These are phyloP conservation scores for Pistacia atlantica DNA, from an alignment of 345 rosid genomes.

Conservation along the genomic window DNA sequence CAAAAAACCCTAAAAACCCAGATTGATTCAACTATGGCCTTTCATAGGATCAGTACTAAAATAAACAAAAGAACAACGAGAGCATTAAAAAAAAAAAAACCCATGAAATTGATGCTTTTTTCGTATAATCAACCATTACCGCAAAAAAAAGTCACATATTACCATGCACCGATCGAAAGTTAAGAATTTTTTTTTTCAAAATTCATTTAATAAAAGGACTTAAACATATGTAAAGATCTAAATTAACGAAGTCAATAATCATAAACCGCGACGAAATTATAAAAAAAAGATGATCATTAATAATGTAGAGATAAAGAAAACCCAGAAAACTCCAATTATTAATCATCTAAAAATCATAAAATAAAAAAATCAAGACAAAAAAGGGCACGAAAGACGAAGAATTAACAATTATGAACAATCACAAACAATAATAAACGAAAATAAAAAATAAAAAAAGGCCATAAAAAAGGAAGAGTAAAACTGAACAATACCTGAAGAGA, in stretches of 20 bases:
- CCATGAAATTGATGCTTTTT: too few relatives aligned
- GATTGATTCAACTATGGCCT: not conserved
- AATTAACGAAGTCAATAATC: not conserved
- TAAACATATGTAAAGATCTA: not conserved
- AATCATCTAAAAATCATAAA: not conserved
- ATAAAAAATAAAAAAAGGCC: too few relatives aligned
- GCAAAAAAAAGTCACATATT: not conserved
- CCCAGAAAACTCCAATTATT: not conserved
- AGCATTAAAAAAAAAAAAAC: not conserved
- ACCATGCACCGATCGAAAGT: not conserved
- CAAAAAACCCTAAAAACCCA: not conserved
- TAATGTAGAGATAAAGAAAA: slow-evolving; percentile 1
- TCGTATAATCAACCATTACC: not conserved
- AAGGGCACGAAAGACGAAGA: not conserved
- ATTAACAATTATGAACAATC: not conserved
- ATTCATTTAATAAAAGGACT: not conserved
- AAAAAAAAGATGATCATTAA: not conserved
- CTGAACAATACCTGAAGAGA: not conserved
- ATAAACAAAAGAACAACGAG: not conserved
- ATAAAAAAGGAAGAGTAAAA: not conserved
- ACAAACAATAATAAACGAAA: not conserved
- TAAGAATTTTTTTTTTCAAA: not conserved
- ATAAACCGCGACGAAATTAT: not conserved
- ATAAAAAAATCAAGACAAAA: not conserved
- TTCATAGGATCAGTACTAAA: not conserved